Evolutionary conservation across 2,329 filamentous ascomycete genomes (phyloP).

Genomic region (Fusarium veterinarium): DNA sequence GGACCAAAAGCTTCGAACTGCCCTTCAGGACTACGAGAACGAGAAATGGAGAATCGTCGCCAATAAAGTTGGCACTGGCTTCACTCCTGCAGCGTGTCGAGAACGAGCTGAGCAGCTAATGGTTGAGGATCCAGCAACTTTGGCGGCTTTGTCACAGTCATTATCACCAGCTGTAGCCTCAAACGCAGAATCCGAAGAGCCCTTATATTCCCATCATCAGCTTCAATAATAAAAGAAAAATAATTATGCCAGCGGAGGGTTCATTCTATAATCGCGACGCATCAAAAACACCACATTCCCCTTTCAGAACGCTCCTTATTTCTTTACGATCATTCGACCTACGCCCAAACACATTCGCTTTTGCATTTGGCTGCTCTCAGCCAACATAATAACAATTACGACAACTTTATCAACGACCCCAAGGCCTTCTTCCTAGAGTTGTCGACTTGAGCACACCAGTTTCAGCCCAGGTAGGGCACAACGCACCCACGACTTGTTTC

Average conservation of each 20-base stretch:
- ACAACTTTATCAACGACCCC: constrained; percentile 20
- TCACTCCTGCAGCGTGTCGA: constrained; percentile 87
- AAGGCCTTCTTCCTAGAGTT: constrained; percentile 24
- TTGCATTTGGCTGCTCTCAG: constrained; percentile 6
- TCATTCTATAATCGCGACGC: constrained; percentile 20
- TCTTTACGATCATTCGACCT: constrained; percentile 11
- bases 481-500: constrained; percentile 35
- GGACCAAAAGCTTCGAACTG: constrained; percentile 81
- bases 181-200: constrained; percentile 40
- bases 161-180: constrained; percentile 59
- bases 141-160: constrained; percentile 63
- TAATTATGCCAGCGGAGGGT: constrained; percentile 9
- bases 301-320: background rate
- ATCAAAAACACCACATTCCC: constrained; percentile 14
- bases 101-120: constrained; percentile 78
- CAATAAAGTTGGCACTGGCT: constrained; percentile 89
- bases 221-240: constrained; percentile 58
- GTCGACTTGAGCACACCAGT: constrained; percentile 31
- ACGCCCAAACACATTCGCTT: constrained; percentile 23
- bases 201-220: constrained; percentile 61
- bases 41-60: constrained; percentile 94
- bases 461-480: constrained; percentile 38
- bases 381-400: constrained; percentile 5
- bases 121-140: constrained; percentile 55
- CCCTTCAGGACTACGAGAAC: constrained; percentile 86